These are phyloP conservation scores for Phalaenopsis hybrid DNA, from an alignment of 116 monocot species.

Conservation along the genomic window DNA sequence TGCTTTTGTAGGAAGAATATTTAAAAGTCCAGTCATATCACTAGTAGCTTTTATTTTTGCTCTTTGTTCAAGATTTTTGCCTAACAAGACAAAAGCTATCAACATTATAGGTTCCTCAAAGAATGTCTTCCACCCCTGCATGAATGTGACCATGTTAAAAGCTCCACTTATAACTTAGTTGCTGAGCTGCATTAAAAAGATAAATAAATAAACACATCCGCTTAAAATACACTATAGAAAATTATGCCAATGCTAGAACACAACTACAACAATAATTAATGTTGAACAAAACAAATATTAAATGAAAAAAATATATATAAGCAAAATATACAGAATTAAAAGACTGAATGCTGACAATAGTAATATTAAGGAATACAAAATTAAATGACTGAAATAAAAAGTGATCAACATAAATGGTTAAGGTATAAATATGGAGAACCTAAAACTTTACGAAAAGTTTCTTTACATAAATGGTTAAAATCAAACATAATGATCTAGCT, in stretches of 20 bases:
- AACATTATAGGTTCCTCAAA: constrained; percentile 99
- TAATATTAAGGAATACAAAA: background rate
- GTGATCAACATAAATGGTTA: no score
- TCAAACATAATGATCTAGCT: no score
- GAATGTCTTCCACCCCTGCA: constrained; percentile 96
- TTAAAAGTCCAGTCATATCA: constrained; percentile 96
- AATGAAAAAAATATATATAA: background rate
- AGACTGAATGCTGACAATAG: background rate
- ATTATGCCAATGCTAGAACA: background rate
- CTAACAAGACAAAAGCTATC: constrained; percentile 90
- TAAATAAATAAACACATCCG: background rate
- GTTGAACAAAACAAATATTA: background rate
- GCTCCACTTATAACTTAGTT: background rate
- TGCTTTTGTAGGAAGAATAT: constrained; percentile 88
- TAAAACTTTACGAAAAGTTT: no score
- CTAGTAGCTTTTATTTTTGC: constrained; percentile 97
- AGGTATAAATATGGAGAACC: no score
- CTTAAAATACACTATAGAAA: background rate
- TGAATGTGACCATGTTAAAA: constrained; percentile 12
- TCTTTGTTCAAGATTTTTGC: constrained; percentile 96
- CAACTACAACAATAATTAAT: background rate
- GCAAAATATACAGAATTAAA: background rate
- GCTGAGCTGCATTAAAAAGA: background rate
- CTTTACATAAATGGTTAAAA: no score
- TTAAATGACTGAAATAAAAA: no score